A percentile compares a stretch with the other conserved stretches of the same genome.
These are phyloP conservation scores for Xylaria castorea DNA, from an alignment of 495 filamentous ascomycete species.

Conservation along the genomic window DNA sequence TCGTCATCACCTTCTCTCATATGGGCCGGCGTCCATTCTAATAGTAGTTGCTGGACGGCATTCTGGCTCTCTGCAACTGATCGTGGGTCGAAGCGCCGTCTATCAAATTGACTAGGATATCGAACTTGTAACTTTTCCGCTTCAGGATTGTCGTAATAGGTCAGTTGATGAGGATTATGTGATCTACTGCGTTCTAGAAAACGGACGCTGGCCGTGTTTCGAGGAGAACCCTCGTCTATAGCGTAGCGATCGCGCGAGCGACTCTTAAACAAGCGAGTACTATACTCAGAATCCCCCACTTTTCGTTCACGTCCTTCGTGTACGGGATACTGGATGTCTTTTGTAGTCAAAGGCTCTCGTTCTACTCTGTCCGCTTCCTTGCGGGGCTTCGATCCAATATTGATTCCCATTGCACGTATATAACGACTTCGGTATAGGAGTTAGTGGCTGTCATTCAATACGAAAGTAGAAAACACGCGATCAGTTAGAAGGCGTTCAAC, in stretches of 20 bases:
- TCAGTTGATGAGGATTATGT: background rate
- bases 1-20: background rate
- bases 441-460: background rate
- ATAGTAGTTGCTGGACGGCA: conserved; percentile 1
- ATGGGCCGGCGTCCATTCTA: conserved; percentile 1
- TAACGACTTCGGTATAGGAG: background rate
- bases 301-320: background rate
- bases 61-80: background rate
- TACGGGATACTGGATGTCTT: no score
- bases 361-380: background rate
- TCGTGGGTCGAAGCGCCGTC: background rate
- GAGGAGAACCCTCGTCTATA: background rate
- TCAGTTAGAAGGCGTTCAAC: background rate
- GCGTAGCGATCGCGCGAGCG: background rate
- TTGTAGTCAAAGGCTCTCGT: background rate
- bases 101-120: conserved; percentile 4
- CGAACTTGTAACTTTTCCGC: background rate
- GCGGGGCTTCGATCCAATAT: background rate
- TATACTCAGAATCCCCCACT: background rate
- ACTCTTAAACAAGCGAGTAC: background rate
- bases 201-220: background rate
- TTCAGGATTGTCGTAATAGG: background rate
- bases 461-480: background rate
- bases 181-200: background rate
- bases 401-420: no score